Percentiles rank a stretch among this genome's conserved stretches.
phyloP scores from a whole-genome alignment of 768 basidiomycete genomes.

The Tephrocybe sp. region DNA sequence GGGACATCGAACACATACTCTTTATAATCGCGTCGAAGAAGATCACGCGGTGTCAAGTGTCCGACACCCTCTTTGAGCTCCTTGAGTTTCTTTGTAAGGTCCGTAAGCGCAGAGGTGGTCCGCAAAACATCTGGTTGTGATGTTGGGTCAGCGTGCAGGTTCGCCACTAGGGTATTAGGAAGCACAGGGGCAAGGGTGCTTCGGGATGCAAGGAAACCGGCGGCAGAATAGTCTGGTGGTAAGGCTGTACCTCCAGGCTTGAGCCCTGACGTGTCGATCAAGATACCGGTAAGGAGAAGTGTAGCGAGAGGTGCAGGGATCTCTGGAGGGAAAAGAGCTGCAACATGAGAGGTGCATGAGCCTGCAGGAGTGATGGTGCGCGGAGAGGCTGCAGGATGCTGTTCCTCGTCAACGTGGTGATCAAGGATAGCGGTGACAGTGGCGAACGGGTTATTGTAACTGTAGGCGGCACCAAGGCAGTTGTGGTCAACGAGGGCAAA shows the following conservation, averaged over 20 bases:
- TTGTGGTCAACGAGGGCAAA: constrained; percentile 95
- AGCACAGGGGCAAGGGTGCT: constrained; percentile 42
- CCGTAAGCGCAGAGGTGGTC: constrained; percentile 41
- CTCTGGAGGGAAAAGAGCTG: constrained; percentile 30
- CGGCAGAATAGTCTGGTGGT: constrained; percentile 60
- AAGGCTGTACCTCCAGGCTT: constrained; percentile 77
- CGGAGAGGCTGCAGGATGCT: constrained; percentile 63
- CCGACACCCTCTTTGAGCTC: constrained; percentile 67
- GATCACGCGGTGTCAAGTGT: constrained; percentile 66
- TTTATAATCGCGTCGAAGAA: constrained; percentile 95
- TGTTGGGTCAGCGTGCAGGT: constrained; percentile 10
- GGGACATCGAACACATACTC: constrained; percentile 59
- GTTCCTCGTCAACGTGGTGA: constrained; percentile 86
- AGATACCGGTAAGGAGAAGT: constrained; percentile 75
- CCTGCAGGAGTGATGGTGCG: constrained; percentile 70
- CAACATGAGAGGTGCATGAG: constrained; percentile 70
- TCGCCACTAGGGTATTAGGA: constrained; percentile 15
- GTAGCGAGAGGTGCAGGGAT: constrained; percentile 67
- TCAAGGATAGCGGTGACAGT: constrained; percentile 81
- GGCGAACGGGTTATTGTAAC: constrained; percentile 33
- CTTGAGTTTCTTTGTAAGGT: constrained; percentile 45
- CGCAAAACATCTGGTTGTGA: constrained; percentile 28
- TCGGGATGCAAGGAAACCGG: constrained; percentile 57
- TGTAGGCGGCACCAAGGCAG: constrained; percentile 47
- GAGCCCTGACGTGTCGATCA: constrained; percentile 86